A percentile compares a stretch with the other conserved stretches of the same genome.
Evolutionary conservation across 768 basidiomycete species (phyloP).

Genomic region (Hemileccinum rubropunctum): DNA sequence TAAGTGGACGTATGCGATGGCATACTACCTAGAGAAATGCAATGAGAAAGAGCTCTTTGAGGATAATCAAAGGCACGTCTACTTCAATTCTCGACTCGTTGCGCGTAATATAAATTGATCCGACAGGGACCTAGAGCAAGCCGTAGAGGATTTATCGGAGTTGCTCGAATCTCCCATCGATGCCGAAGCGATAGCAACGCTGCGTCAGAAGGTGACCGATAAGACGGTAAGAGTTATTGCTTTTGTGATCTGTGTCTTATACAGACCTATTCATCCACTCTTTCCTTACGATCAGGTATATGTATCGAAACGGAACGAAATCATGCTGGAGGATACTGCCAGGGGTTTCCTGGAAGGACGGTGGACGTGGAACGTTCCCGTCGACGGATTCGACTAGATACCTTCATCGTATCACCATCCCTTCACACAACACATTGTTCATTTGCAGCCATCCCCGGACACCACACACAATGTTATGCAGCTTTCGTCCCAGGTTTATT

Average conservation of each 20-base stretch:
- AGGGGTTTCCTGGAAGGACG: constrained; percentile 82
- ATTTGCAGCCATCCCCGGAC: constrained; percentile 3
- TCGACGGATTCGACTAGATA: constrained; percentile 66
- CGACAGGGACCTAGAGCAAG: constrained; percentile 83
- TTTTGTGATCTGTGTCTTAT: neutral
- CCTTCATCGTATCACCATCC: neutral
- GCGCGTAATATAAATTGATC: neutral
- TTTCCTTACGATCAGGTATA: constrained; percentile 55
- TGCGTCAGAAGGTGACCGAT: constrained; percentile 93
- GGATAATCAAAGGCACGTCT: constrained; percentile 84
- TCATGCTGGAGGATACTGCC: constrained; percentile 92
- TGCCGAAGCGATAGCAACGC: constrained; percentile 70
- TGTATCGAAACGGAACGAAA: constrained; percentile 95
- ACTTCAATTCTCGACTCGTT: neutral
- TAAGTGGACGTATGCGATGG: constrained; percentile 99
- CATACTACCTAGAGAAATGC: constrained; percentile 87
- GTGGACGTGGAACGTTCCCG: constrained; percentile 75
- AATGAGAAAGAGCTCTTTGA: constrained; percentile 96
- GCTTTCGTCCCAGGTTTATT: neutral
- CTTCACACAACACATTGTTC: neutral
- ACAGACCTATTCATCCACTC: neutral
- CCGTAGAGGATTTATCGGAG: constrained; percentile 94
- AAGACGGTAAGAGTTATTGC: constrained; percentile 64
- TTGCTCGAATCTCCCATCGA: constrained; percentile 91
- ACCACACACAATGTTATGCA: neutral